Conservation (phyloP, 148 eudicot genomes). For the Chenopodium berlandieri region DNA sequence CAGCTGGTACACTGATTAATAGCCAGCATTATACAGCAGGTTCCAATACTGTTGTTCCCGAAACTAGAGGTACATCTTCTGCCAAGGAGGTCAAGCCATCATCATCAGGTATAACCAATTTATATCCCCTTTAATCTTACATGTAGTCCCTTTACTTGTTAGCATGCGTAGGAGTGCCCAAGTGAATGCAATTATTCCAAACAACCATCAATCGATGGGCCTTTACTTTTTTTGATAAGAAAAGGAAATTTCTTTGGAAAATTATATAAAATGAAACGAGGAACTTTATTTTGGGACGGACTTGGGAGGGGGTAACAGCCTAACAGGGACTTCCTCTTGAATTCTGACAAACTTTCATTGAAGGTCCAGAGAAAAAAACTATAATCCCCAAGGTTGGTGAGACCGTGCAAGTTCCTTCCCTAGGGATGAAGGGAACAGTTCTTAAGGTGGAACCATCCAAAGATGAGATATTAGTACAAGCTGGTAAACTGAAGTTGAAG, state of each 20-base stretch:
- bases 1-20: slow-evolving; percentile 14
- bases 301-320: background rate
- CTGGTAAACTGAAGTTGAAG: slow-evolving; percentile 76
- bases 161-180: background rate
- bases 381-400: slow-evolving; percentile 72
- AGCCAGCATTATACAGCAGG: slow-evolving; percentile 30
- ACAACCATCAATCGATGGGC: too few relatives aligned
- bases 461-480: slow-evolving; percentile 69
- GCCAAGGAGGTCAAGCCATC: slow-evolving; percentile 23
- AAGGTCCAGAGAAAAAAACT: slow-evolving; percentile 35
- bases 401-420: slow-evolving; percentile 56
- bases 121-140: background rate
- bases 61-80: slow-evolving; percentile 21
- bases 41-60: slow-evolving; percentile 17
- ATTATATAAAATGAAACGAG: background rate
- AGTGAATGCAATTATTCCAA: too few relatives aligned
- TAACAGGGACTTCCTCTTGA: background rate
- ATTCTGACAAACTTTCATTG: slow-evolving; percentile 6
- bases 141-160: background rate
- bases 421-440: slow-evolving; percentile 62
- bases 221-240: too few relatives aligned
- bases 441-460: slow-evolving; percentile 67
- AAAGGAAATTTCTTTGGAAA: too few relatives aligned
- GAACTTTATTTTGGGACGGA: background rate
- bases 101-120: slow-evolving; percentile 43